phyloP scores from a whole-genome alignment of 2,329 filamentous ascomycete species.

The Lachnellula willkommii region DNA sequence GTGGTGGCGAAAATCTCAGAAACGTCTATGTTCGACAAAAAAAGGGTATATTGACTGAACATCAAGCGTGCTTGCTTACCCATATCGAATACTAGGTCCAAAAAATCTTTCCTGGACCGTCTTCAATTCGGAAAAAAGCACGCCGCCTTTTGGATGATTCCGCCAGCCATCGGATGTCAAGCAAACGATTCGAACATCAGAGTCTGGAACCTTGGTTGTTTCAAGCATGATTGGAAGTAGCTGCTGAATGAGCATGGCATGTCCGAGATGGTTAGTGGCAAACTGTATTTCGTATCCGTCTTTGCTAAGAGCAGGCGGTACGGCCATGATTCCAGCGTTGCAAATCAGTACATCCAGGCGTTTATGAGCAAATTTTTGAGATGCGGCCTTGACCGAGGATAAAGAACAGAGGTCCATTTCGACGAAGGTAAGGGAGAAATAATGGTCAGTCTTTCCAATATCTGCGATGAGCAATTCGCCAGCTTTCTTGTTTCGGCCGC shows the following conservation, averaged over 20 bases:
- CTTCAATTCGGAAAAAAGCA: constrained; percentile 8
- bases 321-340: constrained; percentile 42
- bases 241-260: constrained; percentile 38
- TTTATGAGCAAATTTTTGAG: constrained; percentile 32
- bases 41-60: neutral
- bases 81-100: constrained; percentile 6
- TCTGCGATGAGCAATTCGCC: constrained; percentile 35
- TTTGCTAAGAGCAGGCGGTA: constrained; percentile 33
- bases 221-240: constrained; percentile 32
- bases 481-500: constrained; percentile 33
- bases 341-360: constrained; percentile 42
- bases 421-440: constrained; percentile 32
- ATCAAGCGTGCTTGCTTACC: neutral
- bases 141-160: constrained; percentile 4
- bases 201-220: constrained; percentile 14
- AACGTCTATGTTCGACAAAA: neutral
- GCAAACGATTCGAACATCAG: constrained; percentile 22
- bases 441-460: constrained; percentile 26
- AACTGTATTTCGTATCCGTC: constrained; percentile 46
- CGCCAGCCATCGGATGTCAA: constrained; percentile 11
- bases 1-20: neutral
- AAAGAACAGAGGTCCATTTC: constrained; percentile 42
- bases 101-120: constrained; percentile 8
- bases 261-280: constrained; percentile 44
- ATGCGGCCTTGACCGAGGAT: constrained; percentile 38